Conservation (phyloP, 2,329 filamentous ascomycete species). For the Claviceps sp. region DNA sequence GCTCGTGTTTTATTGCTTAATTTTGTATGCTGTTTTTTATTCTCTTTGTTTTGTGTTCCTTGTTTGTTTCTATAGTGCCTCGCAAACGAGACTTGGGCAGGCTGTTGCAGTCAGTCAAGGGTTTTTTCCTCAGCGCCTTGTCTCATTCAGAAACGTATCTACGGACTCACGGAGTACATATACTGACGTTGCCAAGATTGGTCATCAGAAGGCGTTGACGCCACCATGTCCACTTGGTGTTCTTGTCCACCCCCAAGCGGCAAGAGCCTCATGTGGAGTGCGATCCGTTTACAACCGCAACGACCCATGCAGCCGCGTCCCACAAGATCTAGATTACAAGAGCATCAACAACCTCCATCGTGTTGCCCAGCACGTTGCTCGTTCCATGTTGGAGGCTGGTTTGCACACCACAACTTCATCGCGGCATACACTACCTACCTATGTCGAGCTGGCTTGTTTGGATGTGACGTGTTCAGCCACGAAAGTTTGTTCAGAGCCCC, state of each 20-base stretch:
- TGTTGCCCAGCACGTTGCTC: neutral
- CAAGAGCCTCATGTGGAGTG: constrained; percentile 12
- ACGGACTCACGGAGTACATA: too few species aligned
- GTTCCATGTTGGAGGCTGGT: too few species aligned
- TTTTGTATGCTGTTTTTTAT: neutral
- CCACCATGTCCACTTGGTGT: neutral
- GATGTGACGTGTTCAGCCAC: neutral
- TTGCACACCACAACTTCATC: neutral
- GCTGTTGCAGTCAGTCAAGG: neutral
- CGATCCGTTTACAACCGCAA: constrained; percentile 8
- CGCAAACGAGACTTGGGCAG: neutral
- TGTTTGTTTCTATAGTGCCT: neutral
- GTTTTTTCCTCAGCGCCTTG: neutral
- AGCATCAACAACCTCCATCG: constrained; percentile 4
- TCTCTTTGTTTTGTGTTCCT: too few species aligned
- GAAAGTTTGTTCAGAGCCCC: neutral
- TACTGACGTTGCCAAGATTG: neutral
- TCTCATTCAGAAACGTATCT: neutral
- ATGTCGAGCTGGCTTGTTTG: neutral
- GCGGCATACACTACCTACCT: neutral
- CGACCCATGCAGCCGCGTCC: constrained; percentile 7
- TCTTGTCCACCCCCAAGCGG: neutral
- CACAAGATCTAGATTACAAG: constrained; percentile 3
- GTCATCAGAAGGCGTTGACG: neutral
- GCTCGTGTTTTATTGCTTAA: too few species aligned